Evolutionary conservation across 2,329 filamentous ascomycete species (phyloP).

Genomic region (Fusarium sp.): DNA sequence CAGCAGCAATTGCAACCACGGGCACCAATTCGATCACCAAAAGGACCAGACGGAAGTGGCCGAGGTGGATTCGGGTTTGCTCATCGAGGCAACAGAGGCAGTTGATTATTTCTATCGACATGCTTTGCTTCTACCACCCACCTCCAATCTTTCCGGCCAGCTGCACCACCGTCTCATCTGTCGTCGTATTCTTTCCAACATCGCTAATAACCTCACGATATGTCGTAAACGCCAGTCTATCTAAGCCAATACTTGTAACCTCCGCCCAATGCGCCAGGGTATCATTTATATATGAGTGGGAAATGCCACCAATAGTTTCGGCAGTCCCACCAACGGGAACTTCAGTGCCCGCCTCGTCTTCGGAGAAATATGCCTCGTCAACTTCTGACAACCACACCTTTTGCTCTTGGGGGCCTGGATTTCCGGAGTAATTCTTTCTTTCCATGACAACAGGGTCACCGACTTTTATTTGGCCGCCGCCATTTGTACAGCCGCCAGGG

Average conservation of each 20-base stretch:
- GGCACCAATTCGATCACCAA: conserved; percentile 76
- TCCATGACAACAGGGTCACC: conserved; percentile 75
- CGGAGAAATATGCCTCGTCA: conserved; percentile 91
- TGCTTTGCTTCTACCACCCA: conserved; percentile 74
- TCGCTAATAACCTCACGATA: conserved; percentile 95
- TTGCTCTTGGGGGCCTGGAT: conserved; percentile 79
- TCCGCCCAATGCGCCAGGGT: conserved; percentile 80
- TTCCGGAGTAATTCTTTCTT: conserved; percentile 58
- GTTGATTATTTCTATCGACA: conserved; percentile 47
- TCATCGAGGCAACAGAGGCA: conserved; percentile 62
- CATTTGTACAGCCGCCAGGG: conserved; percentile 98
- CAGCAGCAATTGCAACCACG: conserved; percentile 53
- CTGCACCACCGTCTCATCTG: conserved; percentile 84
- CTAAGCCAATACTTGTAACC: conserved; percentile 74
- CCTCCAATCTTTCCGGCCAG: conserved; percentile 91
- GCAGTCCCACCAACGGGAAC: conserved; percentile 41
- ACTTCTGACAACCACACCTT: conserved; percentile 85
- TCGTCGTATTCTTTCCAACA: conserved; percentile 78
- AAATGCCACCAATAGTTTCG: conserved; percentile 71
- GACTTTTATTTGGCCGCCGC: conserved; percentile 92
- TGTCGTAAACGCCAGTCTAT: conserved; percentile 82
- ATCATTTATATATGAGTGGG: conserved; percentile 70
- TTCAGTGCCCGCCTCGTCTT: conserved; percentile 61
- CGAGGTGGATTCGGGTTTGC: conserved; percentile 82
- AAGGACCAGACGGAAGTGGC: conserved; percentile 80